phyloP scores from a whole-genome alignment of 1,139 yeast species.

The Geotrichum fermentans region DNA sequence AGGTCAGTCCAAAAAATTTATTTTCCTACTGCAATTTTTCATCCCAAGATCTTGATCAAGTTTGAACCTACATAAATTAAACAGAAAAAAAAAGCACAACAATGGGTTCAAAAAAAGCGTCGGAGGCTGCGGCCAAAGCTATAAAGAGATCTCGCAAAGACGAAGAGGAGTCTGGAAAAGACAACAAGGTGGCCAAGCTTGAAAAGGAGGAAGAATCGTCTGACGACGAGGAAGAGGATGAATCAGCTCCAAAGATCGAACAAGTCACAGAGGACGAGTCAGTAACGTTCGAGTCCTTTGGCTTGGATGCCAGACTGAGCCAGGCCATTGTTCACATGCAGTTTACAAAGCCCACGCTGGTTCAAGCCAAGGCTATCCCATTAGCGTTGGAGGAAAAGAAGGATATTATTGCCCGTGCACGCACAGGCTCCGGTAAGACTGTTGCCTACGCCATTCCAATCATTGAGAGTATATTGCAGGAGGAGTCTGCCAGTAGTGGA shows the following conservation, averaged over 20 bases:
- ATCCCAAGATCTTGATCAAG: background rate
- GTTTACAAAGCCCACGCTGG: conserved; percentile 77
- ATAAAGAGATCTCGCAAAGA: conserved; percentile 2
- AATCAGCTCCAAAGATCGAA: conserved; percentile 6
- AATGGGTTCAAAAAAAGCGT: conserved; percentile 9
- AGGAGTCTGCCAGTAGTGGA: conserved; percentile 25
- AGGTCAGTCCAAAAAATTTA: background rate
- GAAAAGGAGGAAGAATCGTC: background rate
- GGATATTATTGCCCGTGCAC: conserved; percentile 82
- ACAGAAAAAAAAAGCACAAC: background rate
- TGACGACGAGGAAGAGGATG: conserved; percentile 7
- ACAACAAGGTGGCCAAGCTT: background rate
- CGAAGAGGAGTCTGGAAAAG: background rate
- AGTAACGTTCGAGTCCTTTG: conserved; percentile 29
- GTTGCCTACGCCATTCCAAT: conserved; percentile 80
- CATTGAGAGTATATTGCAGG: conserved; percentile 56
- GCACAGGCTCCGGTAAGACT: conserved; percentile 90
- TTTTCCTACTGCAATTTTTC: no score
- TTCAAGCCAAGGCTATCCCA: conserved; percentile 90
- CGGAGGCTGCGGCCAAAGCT: conserved; percentile 10
- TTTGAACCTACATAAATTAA: background rate
- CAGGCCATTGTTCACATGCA: conserved; percentile 78
- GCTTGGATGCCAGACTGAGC: conserved; percentile 68
- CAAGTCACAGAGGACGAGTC: conserved; percentile 11
- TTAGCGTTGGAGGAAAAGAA: conserved; percentile 80